These are phyloP conservation scores for Pleurotus pulmonarius DNA, from an alignment of 768 basidiomycete genomes.

Conservation along the genomic window DNA sequence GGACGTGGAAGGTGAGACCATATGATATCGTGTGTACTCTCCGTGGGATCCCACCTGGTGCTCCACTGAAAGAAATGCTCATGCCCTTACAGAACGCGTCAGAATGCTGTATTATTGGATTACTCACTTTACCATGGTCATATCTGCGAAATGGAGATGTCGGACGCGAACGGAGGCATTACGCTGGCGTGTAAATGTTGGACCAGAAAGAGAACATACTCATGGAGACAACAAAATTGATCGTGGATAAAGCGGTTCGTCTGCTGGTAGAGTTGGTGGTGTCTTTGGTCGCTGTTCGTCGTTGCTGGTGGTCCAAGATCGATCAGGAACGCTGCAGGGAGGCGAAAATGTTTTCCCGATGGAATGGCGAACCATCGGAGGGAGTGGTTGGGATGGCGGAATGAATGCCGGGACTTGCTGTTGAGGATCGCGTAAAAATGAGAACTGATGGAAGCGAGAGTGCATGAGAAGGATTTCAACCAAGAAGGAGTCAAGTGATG, in stretches of 20 bases:
- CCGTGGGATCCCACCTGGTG: too few species aligned
- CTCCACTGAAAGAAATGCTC: background rate
- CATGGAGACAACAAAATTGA: background rate
- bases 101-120: too few species aligned
- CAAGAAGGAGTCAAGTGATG: constrained; percentile 13
- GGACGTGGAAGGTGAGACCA: background rate
- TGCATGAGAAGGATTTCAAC: background rate
- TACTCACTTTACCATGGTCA: too few species aligned
- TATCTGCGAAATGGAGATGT: too few species aligned
- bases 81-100: background rate
- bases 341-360: background rate
- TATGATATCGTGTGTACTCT: background rate
- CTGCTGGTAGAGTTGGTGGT: background rate
- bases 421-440: background rate
- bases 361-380: background rate
- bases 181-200: background rate
- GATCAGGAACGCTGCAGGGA: background rate
- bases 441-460: background rate
- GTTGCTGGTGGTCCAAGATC: too few species aligned
- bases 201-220: constrained; percentile 1
- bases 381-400: background rate
- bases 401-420: background rate
- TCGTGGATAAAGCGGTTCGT: constrained; percentile 8
- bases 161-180: background rate
- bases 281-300: background rate